A percentile compares a stretch with the other conserved stretches of the same genome.
These are phyloP conservation scores for Suillus luteus DNA, from an alignment of 768 basidiomycete genomes.

Conservation along the genomic window DNA sequence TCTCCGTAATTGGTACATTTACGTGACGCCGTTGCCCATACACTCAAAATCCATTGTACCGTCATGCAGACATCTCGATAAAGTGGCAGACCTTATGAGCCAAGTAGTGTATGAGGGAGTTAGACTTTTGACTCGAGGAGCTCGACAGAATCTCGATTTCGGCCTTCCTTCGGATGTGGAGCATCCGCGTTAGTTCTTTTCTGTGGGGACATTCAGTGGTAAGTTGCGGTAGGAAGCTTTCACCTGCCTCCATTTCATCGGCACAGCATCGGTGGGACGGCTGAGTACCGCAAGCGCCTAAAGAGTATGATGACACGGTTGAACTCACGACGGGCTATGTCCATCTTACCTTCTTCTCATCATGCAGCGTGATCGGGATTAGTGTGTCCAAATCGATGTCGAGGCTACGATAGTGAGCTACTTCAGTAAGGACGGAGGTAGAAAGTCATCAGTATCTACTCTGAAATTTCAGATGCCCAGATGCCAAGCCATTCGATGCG, in stretches of 20 bases:
- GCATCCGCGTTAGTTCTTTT: slow-evolving; percentile 78
- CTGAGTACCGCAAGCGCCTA: slow-evolving; percentile 69
- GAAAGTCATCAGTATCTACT: slow-evolving; percentile 41
- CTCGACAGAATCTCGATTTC: slow-evolving; percentile 77
- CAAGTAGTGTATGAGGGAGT: slow-evolving; percentile 30
- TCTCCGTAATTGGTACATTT: neutral
- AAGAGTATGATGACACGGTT: neutral
- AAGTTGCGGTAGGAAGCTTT: neutral
- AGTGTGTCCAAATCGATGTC: slow-evolving; percentile 60
- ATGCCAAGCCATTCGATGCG: slow-evolving; percentile 84
- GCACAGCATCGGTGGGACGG: slow-evolving; percentile 43
- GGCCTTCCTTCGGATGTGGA: slow-evolving; percentile 84
- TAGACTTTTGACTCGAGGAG: slow-evolving; percentile 15
- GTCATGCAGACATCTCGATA: slow-evolving; percentile 28
- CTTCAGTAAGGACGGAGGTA: neutral
- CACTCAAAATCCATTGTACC: neutral
- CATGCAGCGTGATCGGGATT: slow-evolving; percentile 68
- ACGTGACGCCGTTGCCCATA: neutral
- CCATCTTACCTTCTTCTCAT: slow-evolving; percentile 69
- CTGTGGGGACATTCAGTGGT: slow-evolving; percentile 39
- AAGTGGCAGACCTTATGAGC: slow-evolving; percentile 27
- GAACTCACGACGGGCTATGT: slow-evolving; percentile 1
- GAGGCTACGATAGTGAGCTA: slow-evolving; percentile 43
- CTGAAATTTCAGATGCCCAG: slow-evolving; percentile 62
- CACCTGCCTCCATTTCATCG: slow-evolving; percentile 67